Evolutionary conservation across 2,329 filamentous ascomycete species (phyloP), one percentile per base, ranked within the genome.

Genomic region (Escovopsis sp.): DNA sequence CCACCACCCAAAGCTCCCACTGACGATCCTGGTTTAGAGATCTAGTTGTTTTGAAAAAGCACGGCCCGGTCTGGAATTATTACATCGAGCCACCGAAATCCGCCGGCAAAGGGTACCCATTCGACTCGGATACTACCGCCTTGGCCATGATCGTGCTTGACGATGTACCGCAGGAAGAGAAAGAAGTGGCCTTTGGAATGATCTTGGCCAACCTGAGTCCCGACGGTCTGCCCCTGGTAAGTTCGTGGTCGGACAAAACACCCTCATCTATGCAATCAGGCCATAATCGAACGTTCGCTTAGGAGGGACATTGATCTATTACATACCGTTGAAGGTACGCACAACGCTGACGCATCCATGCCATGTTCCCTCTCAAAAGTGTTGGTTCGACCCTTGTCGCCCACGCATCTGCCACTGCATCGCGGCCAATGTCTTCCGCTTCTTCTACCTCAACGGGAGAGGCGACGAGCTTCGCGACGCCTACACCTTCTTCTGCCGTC

Each of bases 121-220:
- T 38, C 15, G 44, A 45, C 30, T 40, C 38, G 18, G 44, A 45
- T 19, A 45, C 44, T 9, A 45, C 44, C 5, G 33, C 44, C 3
- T 32, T 43, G 12, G 44, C 44, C 12, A 42, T 38, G 26, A 36
- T 43, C 33, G 18, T 34, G 18, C 23, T 42, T 3, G 40, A 43
- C 18, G 34, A 41, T 23, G 33, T 35, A 7, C 26, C 44, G 2
- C 28, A 12, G 3, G 28, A 40, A n/a, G 37, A 45, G 19, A 43
- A 43, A 23, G 33, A 43, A 19, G 19, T 36, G 19, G 40, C 41
- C 8, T 40, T 45, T 34, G 28, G 39, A n/a, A 30, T 6, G 26
- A 43, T 45, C 18, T 19, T 45, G 26, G 6, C 6, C 23, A 33
- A 43, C 19, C 15, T 40, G 4, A 43, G 23, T 12, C 33, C 41